Base-by-base conservation (phyloP, 495 filamentous ascomycete species). In the Aspergillus ostianus region DNA sequence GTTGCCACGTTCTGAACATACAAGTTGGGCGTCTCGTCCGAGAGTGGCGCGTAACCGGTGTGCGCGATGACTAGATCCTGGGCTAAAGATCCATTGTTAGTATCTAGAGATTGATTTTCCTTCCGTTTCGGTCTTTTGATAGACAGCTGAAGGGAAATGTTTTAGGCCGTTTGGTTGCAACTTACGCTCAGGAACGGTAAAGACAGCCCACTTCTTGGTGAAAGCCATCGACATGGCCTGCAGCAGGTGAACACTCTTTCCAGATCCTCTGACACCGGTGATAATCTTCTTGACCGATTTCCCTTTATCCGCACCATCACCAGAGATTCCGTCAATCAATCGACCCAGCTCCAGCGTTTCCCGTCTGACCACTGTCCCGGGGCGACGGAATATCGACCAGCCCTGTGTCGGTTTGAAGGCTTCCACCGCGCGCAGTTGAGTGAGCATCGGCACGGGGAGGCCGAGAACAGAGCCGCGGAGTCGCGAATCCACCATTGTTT, bases 331-430 rank as follows among this genome's bases (percentile, higher is more conserved):
- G 32, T 79, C 75, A 68, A 98, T 78, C 63, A 83, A 70, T 65
- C 76, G 82, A 21, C 80, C 84, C 71, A 97, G 64, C 56, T 90
- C 82, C 63, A 91, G 72, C 30, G 87, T 90, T 76, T 96, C 89
- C 49, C 79, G 78, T 64, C 92, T 83, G 54, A 96, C 68, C 62
- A 98, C 75, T 32, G 84, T 84, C 50, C 86, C 86, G 17, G 94
- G 93, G 53, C 87, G 82, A 65, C 88, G 76, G 74, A 97, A 98
- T 66, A 95, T 77, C 27, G 80, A 82, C 94, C 94, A 98, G 57
- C 82, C 87, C 80, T 98, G 94, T 15, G 84, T 87, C n/a, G 84
- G 76, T 81, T 96, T 93, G 81, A 98, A 98, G 12, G 90, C 93
- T 64, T 94, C 89, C 60, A 87, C 79, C 20, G 84, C 86, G 64